Base-by-base conservation (phyloP, 352 stramenopile species). In the Phytophthora sp. region DNA sequence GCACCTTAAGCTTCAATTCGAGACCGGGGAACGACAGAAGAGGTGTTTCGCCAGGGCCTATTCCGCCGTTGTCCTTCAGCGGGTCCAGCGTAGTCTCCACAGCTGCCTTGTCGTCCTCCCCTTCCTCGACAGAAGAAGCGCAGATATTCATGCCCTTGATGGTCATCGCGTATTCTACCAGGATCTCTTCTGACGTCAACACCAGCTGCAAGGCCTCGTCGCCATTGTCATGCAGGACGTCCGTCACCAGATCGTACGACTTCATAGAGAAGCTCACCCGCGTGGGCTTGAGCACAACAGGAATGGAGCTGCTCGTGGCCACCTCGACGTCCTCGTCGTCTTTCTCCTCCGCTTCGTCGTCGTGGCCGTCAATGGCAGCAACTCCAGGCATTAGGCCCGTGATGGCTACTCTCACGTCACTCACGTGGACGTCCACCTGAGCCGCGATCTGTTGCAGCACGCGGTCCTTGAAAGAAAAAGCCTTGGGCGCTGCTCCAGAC, bases 391-490 rank as follows among this genome's bases (percentile, higher is more conserved):
- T 74, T 16, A 78, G 35, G 6, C 63, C 75, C 21, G 68, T 84
- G 30, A 83, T 72, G 12, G 54, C 60, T 27, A 89, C 57, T 54
- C 69, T 66, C 36, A 86, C 64, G 20, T 83, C 55, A 9, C 51
- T 80, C 45, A 88, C 65, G 42, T 84, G 75, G 26, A 89, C 54
- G 21, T 90, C 81, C 41, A 89, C 69, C 53, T 90, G 81, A 2
- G 79, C 77, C n/a, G 82, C 72, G 18, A 89, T 69, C 35, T 81
- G 65, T 59, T 90, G 81, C 20, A 90, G 49, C 24, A 89, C 77
- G 27, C 81, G 81, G 52, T 90, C 81, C 27, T 88, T 87, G 33
- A 88, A 88, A 11, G 71, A 74, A 44, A 85, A 89, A 16, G 56
- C 44, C 30, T 74, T 81, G 3, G 65, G 33, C 11, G 59, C 31